Base-by-base conservation (phyloP, 2,329 filamentous ascomycete genomes). In the Chrysoporthe austroafricana region DNA sequence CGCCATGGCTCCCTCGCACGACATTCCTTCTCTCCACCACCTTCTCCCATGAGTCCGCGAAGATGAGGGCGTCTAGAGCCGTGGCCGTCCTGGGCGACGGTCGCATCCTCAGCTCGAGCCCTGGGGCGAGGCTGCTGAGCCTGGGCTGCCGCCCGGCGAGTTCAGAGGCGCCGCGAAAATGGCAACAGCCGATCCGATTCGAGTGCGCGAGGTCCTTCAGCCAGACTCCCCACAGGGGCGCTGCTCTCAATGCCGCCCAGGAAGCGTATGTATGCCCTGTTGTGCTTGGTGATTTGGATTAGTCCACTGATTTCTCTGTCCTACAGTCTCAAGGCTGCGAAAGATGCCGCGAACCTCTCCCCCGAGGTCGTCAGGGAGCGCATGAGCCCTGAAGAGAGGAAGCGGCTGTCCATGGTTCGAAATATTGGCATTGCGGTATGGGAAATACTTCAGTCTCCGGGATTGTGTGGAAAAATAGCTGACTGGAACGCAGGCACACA, bases 341-440 rank as follows among this genome's bases (percentile, higher is more conserved):
- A 87, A 72, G 82, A 87, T 62, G 83, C 85, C 66, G 81, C 84
- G 48, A 79, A 79, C 70, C 80, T 88, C 70, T 86, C 85, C 4
- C 80, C 84, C 73, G 86, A 88, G 72, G 82, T 82, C 67, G 84
- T 96, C 71, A 90, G 94, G 64, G 88, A 91, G 73, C 94, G 94
- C 76, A 90, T 97, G 79, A 88, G 90, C 73, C 88, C 92, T 43
- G 87, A 90, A 69, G 96, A 99, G 81, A 89, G 88, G 67, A 85
- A 89, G 70, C 88, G 95, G 70, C 81, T 99, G 71, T 88, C 91
- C 63, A 89, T 87, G 81, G 92, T 98, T 68, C 89, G 96, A 72
- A 99, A 99, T 79, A 99, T 99, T 79, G 96, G 96, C 81, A 99
- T 99, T 83, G 96, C 96, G 75, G 91, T 94, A 88, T 68, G 87